Conservation (phyloP, 345 rosid species). For the Citrus sp. region DNA sequence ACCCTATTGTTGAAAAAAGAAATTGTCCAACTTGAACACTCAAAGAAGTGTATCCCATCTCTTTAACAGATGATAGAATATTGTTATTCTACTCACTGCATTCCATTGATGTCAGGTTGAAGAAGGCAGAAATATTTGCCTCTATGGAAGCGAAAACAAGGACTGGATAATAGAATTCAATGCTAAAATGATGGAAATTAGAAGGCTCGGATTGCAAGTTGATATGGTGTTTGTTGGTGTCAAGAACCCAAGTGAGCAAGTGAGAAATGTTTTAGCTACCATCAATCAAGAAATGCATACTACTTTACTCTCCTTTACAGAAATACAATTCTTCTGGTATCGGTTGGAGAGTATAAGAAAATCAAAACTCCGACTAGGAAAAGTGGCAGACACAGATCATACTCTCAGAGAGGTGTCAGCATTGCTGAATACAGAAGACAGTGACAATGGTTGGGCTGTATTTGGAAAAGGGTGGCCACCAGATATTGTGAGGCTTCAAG, state of each 20-base stretch:
- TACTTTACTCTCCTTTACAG: conserved; percentile 30
- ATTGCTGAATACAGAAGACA: conserved; percentile 39
- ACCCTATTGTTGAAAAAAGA: neutral
- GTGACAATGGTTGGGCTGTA: conserved; percentile 55
- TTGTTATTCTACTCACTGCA: neutral
- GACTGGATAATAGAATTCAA: conserved; percentile 52
- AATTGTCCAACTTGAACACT: neutral
- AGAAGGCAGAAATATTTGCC: conserved; percentile 54
- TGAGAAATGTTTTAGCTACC: conserved; percentile 18
- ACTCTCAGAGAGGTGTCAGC: conserved; percentile 39
- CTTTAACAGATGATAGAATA: neutral
- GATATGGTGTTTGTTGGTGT: conserved; percentile 53
- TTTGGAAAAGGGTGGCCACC: conserved; percentile 46
- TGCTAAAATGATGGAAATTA: conserved; percentile 31
- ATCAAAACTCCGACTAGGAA: conserved; percentile 37
- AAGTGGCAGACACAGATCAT: conserved; percentile 32
- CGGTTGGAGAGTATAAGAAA: conserved; percentile 62
- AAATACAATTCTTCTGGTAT: conserved; percentile 59
- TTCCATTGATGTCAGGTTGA: conserved; percentile 45
- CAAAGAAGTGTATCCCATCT: neutral
- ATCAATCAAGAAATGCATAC: conserved; percentile 32
- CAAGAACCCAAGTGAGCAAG: conserved; percentile 27
- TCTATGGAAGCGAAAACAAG: conserved; percentile 51
- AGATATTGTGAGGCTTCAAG: conserved; percentile 34
- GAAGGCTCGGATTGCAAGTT: conserved; percentile 39